phyloP scores from a whole-genome alignment of 352 stramenopile species.

The Phytophthora litchii region DNA sequence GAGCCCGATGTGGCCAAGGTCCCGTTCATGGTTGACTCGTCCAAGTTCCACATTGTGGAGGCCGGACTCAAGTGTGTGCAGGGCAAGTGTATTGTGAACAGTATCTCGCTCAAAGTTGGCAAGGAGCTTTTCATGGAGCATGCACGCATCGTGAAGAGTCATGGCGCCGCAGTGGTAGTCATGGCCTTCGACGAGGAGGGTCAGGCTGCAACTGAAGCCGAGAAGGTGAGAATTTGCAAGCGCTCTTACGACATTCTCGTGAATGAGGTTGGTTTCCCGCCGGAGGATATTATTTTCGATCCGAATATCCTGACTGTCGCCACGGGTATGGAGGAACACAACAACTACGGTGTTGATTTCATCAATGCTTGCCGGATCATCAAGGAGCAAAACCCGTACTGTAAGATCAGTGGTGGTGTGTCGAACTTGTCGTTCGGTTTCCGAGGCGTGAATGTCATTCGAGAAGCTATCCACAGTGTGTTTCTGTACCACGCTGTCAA shows the following conservation, averaged over 20 bases:
- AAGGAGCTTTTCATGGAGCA: conserved; percentile 96
- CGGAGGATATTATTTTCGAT: conserved; percentile 98
- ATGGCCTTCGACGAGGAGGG: conserved; percentile 98
- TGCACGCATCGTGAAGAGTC: conserved; percentile 93
- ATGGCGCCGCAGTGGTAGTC: conserved; percentile 95
- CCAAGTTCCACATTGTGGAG: conserved; percentile 98
- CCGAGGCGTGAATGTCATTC: conserved; percentile 97
- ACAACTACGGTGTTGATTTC: conserved; percentile 98
- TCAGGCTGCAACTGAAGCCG: conserved; percentile 93
- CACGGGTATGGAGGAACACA: conserved; percentile 98
- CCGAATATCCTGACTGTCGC: conserved; percentile 98
- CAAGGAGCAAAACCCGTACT: conserved; percentile 96
- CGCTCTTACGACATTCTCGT: conserved; percentile 98
- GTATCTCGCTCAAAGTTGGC: conserved; percentile 97
- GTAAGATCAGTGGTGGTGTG: conserved; percentile 96
- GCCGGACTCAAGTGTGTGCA: conserved; percentile 98
- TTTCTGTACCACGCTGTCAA: conserved; percentile 96
- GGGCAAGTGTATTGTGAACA: conserved; percentile 98
- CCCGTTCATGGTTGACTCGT: conserved; percentile 98
- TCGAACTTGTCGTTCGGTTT: conserved; percentile 98
- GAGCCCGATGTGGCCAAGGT: conserved; percentile 96
- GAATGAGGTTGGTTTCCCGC: conserved; percentile 93
- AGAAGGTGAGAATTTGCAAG: conserved; percentile 98
- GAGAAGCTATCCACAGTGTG: conserved; percentile 96
- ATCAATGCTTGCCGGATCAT: conserved; percentile 95